Conservation (phyloP, 805 yeast species). For the Schwanniomyces vanrijiae region DNA sequence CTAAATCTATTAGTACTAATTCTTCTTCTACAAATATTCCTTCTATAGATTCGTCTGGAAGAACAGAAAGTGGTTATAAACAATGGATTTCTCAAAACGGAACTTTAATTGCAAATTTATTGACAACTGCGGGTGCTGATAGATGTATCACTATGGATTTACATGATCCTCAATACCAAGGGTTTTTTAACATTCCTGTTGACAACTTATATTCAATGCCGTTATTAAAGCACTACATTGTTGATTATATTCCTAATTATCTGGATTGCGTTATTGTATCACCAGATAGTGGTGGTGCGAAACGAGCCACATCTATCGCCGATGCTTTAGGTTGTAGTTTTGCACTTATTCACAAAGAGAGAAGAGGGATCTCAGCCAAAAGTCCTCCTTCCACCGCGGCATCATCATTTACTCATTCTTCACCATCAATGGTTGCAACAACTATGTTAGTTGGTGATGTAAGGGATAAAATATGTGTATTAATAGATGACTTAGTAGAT, state of each 20-base stretch:
- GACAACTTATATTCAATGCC: slow-evolving; percentile 92
- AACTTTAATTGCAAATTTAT: slow-evolving; percentile 80
- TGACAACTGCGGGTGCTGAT: slow-evolving; percentile 93
- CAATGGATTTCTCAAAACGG: slow-evolving; percentile 97
- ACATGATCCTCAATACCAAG: slow-evolving; percentile 98
- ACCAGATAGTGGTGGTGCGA: slow-evolving; percentile 99
- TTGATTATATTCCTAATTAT: slow-evolving; percentile 73
- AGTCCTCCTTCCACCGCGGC: slow-evolving; percentile 28
- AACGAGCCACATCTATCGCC: slow-evolving; percentile 92
- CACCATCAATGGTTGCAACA: slow-evolving; percentile 56
- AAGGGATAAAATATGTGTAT: slow-evolving; percentile 77
- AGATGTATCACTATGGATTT: slow-evolving; percentile 96
- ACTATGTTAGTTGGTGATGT: slow-evolving; percentile 98
- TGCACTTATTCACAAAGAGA: slow-evolving; percentile 94
- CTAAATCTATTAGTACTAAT: slow-evolving; percentile 30
- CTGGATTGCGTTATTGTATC: slow-evolving; percentile 88
- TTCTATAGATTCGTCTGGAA: slow-evolving; percentile 35
- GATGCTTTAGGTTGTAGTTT: slow-evolving; percentile 85
- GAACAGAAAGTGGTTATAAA: slow-evolving; percentile 69
- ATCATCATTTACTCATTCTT: slow-evolving; percentile 15
- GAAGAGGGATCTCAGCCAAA: slow-evolving; percentile 51
- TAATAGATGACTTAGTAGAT: slow-evolving; percentile 91
- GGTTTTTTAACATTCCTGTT: slow-evolving; percentile 94
- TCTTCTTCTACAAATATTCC: slow-evolving; percentile 33
- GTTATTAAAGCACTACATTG: slow-evolving; percentile 79